phyloP scores from a whole-genome alignment of 2,329 filamentous ascomycete genomes.

The Colletotrichum sp. region DNA sequence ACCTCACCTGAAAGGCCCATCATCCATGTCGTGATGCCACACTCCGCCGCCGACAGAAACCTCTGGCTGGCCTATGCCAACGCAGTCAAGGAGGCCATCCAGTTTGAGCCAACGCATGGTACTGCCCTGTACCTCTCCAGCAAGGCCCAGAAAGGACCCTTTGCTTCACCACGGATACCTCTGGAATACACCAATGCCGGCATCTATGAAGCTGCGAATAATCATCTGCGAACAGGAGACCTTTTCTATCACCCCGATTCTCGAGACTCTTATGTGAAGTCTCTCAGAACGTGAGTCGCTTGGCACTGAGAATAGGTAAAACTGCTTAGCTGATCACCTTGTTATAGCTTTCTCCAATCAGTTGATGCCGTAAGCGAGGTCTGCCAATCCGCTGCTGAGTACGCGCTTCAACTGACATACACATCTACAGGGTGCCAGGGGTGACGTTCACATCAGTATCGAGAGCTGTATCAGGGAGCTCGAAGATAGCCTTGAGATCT shows the following conservation, averaged over 20 bases:
- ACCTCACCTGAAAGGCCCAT: accelerated
- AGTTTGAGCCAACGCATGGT: not conserved
- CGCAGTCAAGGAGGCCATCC: not conserved
- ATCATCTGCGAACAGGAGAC: not conserved
- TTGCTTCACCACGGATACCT: not conserved
- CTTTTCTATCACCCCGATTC: not conserved
- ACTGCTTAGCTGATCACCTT: not conserved
- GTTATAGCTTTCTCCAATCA: not conserved
- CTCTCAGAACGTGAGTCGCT: not conserved
- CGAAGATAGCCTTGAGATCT: not conserved
- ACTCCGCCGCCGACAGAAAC: not conserved
- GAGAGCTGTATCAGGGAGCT: not conserved
- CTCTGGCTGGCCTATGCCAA: not conserved
- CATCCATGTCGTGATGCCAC: not conserved
- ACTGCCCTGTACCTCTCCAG: not conserved
- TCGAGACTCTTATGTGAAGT: not conserved
- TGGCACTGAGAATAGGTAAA: not conserved
- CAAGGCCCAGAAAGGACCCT: not conserved
- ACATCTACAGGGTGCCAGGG: not conserved
- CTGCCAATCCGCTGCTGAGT: not conserved
- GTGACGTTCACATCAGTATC: not conserved
- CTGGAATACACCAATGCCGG: not conserved
- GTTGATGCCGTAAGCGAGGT: not conserved
- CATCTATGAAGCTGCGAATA: not conserved
- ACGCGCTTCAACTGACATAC: not conserved